A percentile compares a stretch with the other conserved stretches of the same genome.
phyloP scores from a whole-genome alignment of 768 basidiomycete genomes.

The Lentinula boryana region DNA sequence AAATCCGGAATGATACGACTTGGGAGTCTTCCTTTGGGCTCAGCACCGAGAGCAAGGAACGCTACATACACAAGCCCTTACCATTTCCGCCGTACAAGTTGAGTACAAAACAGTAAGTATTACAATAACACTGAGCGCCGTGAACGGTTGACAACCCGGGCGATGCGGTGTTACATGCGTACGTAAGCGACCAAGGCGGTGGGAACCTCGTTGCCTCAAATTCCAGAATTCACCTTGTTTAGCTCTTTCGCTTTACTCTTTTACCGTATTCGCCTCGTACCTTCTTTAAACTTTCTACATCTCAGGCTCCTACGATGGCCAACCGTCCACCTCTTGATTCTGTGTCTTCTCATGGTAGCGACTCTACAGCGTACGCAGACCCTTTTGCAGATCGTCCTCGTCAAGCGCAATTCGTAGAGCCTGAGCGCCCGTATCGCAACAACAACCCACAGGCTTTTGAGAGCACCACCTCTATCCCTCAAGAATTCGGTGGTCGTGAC shows the following conservation, averaged over 20 bases:
- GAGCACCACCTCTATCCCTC: conserved; percentile 50
- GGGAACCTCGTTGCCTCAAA: conserved; percentile 1
- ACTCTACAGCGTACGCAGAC: conserved; percentile 36
- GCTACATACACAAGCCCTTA: too few relatives aligned
- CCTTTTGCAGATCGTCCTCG: conserved; percentile 71
- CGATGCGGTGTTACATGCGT: neutral
- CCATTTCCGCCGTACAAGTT: too few relatives aligned
- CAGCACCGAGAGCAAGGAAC: too few relatives aligned
- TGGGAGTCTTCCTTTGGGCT: too few relatives aligned
- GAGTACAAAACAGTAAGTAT: too few relatives aligned
- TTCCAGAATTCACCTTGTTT: neutral
- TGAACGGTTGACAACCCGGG: too few relatives aligned
- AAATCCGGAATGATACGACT: too few relatives aligned
- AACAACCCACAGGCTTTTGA: conserved; percentile 40
- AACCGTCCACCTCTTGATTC: conserved; percentile 31
- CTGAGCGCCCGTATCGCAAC: conserved; percentile 35
- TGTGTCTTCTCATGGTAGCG: conserved; percentile 19
- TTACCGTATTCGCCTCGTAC: neutral
- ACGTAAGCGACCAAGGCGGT: neutral
- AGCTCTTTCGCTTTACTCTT: neutral
- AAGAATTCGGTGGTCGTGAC: conserved; percentile 42
- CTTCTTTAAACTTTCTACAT: neutral
- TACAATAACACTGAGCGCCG: too few relatives aligned
- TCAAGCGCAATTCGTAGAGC: conserved; percentile 57
- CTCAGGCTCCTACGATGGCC: conserved; percentile 27